Conservation (phyloP, 352 stramenopile species). For the Phytopythium boreale region DNA sequence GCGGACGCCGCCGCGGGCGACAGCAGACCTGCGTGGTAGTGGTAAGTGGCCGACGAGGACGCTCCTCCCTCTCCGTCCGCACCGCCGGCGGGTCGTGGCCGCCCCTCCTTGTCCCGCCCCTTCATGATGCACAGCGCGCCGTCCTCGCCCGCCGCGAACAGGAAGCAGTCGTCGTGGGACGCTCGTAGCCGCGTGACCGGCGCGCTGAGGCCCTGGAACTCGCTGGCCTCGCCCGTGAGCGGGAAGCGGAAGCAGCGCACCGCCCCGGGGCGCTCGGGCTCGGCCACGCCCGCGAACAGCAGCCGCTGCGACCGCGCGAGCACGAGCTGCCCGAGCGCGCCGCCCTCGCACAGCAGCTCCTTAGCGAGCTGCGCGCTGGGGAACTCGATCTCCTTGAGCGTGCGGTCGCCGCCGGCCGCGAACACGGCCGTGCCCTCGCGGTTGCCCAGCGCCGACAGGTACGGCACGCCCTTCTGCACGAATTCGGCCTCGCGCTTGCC, state of each 20-base stretch:
- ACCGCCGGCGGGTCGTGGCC: constrained; percentile 39
- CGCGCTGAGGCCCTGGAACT: constrained; percentile 81
- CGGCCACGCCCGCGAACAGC: constrained; percentile 85
- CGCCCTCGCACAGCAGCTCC: constrained; percentile 72
- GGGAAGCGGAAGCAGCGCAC: constrained; percentile 89
- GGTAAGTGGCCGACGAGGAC: no score
- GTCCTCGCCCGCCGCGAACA: constrained; percentile 89
- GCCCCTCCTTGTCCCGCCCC: constrained; percentile 83
- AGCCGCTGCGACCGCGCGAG: constrained; percentile 82
- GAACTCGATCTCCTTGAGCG: constrained; percentile 91
- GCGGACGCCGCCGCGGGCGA: no score
- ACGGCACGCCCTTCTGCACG: constrained; percentile 91
- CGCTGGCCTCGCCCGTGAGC: constrained; percentile 86
- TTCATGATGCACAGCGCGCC: constrained; percentile 88
- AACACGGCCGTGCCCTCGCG: constrained; percentile 78
- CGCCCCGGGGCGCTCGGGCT: constrained; percentile 68
- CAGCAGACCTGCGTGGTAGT: constrained; percentile 18
- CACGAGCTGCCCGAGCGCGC: constrained; percentile 80
- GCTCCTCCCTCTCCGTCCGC: background rate
- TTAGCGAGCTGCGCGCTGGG: constrained; percentile 72
- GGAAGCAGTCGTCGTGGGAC: constrained; percentile 85
- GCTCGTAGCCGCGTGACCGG: constrained; percentile 81
- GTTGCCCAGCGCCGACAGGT: constrained; percentile 86
- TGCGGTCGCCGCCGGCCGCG: constrained; percentile 84
- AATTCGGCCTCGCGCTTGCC: constrained; percentile 91